These are phyloP conservation scores for Cryoendolithus antarcticus DNA, from an alignment of 2,329 filamentous ascomycete species.

Conservation along the genomic window DNA sequence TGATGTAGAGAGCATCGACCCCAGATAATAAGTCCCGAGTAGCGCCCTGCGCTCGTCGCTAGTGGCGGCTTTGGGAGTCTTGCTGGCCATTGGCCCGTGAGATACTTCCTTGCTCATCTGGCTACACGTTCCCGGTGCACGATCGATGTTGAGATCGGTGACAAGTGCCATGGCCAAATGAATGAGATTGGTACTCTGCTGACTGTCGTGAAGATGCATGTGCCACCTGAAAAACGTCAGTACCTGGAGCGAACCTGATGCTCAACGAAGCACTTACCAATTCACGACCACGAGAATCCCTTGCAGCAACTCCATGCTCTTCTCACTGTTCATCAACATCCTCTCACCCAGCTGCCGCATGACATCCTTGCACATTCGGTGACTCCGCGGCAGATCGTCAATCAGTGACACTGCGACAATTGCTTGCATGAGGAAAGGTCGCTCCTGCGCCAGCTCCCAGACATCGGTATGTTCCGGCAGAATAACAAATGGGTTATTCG, in stretches of 20 bases:
- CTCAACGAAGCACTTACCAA: neutral
- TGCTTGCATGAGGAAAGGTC: constrained; percentile 18
- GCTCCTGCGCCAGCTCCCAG: constrained; percentile 11
- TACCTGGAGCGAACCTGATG: neutral
- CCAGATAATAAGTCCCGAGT: constrained; percentile 17
- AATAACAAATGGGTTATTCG: constrained; percentile 16
- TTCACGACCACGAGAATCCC: constrained; percentile 10
- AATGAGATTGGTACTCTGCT: constrained; percentile 18
- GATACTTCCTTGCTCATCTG: no score
- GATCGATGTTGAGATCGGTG: constrained; percentile 17
- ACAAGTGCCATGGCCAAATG: constrained; percentile 18
- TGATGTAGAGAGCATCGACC: constrained; percentile 17
- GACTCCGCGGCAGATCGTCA: constrained; percentile 17
- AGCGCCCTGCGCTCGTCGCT: constrained; percentile 17
- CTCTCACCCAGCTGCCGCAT: constrained; percentile 18
- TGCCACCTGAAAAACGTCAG: constrained; percentile 12
- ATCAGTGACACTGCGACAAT: constrained; percentile 18
- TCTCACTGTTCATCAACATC: constrained; percentile 20
- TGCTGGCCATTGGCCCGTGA: no score
- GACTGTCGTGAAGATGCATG: constrained; percentile 18
- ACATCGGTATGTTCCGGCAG: constrained; percentile 12
- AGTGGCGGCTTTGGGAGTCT: constrained; percentile 7
- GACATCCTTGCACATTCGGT: constrained; percentile 15
- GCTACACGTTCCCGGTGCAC: constrained; percentile 7
- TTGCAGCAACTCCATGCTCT: constrained; percentile 18